phyloP scores from a whole-genome alignment of 345 rosid genomes.

The Ceriops decandra region DNA sequence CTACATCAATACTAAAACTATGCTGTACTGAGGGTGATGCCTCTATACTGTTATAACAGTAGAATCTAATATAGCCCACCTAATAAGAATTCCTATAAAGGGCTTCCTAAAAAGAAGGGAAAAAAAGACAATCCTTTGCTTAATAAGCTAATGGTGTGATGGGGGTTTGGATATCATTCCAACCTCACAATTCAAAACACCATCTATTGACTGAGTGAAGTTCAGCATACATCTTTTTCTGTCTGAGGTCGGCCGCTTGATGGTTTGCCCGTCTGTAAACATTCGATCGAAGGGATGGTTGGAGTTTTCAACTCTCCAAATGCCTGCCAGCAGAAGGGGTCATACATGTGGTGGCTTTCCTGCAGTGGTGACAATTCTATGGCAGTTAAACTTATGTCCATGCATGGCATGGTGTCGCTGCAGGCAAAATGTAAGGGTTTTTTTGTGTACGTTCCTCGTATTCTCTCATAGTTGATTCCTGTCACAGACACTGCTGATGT shows the following conservation, averaged over 20 bases:
- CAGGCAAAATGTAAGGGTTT: constrained; percentile 91
- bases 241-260: constrained; percentile 61
- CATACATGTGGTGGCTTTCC: constrained; percentile 62
- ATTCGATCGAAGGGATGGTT: constrained; percentile 74
- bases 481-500: constrained; percentile 82
- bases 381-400: constrained; percentile 61
- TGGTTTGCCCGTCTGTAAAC: constrained; percentile 85
- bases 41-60: constrained; percentile 16
- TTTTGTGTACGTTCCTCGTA: constrained; percentile 84
- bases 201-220: not conserved
- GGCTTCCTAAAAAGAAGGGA: constrained; percentile 14
- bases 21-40: constrained; percentile 12
- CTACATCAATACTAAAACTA: not conserved
- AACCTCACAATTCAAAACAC: constrained; percentile 50
- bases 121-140: constrained; percentile 15
- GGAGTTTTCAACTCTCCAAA: constrained; percentile 76
- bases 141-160: constrained; percentile 36
- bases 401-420: constrained; percentile 79
- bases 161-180: constrained; percentile 53
- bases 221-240: constrained; percentile 60
- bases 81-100: constrained; percentile 24
- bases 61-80: constrained; percentile 8
- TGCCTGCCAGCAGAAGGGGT: constrained; percentile 92
- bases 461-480: constrained; percentile 78
- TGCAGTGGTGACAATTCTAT: constrained; percentile 71